phyloP scores from a whole-genome alignment of 2,329 filamentous ascomycete species.

The Aspergillus brasiliensis region DNA sequence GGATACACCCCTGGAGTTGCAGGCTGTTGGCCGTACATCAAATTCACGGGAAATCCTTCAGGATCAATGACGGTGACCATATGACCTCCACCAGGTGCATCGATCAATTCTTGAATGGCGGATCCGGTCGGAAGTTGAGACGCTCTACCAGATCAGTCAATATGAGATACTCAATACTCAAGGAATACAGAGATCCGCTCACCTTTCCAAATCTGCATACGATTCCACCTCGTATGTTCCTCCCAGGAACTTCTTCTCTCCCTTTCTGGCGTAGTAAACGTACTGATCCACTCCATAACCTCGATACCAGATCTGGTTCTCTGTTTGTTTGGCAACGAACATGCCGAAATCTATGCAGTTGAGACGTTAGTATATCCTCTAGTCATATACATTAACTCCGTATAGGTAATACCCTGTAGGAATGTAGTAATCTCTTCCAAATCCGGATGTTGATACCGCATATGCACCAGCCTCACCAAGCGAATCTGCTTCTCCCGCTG shows the following conservation, averaged over 20 bases:
- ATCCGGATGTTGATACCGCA: conserved; percentile 59
- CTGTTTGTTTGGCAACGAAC: conserved; percentile 42
- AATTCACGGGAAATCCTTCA: conserved; percentile 44
- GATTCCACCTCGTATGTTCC: conserved; percentile 48
- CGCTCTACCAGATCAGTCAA: conserved; percentile 12
- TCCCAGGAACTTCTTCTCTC: conserved; percentile 35
- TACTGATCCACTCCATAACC: conserved; percentile 25
- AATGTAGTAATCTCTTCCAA: conserved; percentile 48
- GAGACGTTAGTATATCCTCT: neutral
- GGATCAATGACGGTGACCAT: conserved; percentile 43
- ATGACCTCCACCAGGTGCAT: conserved; percentile 44
- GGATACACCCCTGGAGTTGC: conserved; percentile 21
- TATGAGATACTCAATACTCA: no score
- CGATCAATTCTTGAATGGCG: conserved; percentile 31
- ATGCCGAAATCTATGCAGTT: conserved; percentile 24
- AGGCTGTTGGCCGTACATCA: conserved; percentile 42
- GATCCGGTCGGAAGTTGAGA: conserved; percentile 30
- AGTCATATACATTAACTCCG: no score
- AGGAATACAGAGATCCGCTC: neutral
- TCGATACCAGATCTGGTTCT: conserved; percentile 20
- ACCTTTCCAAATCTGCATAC: conserved; percentile 46
- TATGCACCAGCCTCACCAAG: conserved; percentile 53
- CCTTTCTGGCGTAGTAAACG: conserved; percentile 25
- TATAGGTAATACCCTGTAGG: conserved; percentile 18
- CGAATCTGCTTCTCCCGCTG: conserved; percentile 50